These are phyloP conservation scores for Termitomyces heimii DNA, from an alignment of 768 basidiomycete genomes.

Conservation along the genomic window DNA sequence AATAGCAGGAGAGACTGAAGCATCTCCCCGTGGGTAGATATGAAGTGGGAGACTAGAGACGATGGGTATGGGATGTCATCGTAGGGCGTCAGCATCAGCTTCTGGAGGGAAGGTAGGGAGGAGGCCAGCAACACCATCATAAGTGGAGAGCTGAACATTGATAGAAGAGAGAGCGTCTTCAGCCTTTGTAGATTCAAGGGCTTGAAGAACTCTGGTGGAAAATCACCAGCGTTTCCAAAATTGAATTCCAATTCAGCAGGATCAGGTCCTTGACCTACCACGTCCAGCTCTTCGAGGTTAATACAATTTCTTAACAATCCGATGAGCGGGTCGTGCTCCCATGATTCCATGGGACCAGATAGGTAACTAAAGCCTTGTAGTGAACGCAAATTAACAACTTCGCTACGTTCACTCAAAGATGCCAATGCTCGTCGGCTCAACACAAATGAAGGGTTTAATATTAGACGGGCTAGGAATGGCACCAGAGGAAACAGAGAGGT, in stretches of 20 bases:
- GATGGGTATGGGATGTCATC: slow-evolving; percentile 57
- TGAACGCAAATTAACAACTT: slow-evolving; percentile 38
- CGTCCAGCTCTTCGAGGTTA: slow-evolving; percentile 57
- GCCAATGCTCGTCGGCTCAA: slow-evolving; percentile 56
- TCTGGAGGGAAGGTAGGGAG: slow-evolving; percentile 54
- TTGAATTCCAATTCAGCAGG: slow-evolving; percentile 39
- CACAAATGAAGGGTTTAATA: slow-evolving; percentile 49
- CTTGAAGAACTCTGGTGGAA: slow-evolving; percentile 26
- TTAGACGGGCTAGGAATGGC: slow-evolving; percentile 54
- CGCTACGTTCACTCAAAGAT: slow-evolving; percentile 48
- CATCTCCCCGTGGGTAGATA: slow-evolving; percentile 48
- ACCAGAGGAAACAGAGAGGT: slow-evolving; percentile 59
- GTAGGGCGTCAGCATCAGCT: slow-evolving; percentile 69
- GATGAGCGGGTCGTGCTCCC: slow-evolving; percentile 52
- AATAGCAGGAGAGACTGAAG: slow-evolving; percentile 61
- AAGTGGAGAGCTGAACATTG: slow-evolving; percentile 62
- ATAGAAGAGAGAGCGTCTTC: slow-evolving; percentile 54
- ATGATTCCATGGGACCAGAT: slow-evolving; percentile 23
- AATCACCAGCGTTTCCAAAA: slow-evolving; percentile 16
- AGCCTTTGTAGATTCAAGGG: slow-evolving; percentile 53
- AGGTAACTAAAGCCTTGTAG: slow-evolving; percentile 55
- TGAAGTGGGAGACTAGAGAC: slow-evolving; percentile 53
- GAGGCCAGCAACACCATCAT: slow-evolving; percentile 54
- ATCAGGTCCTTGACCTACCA: slow-evolving; percentile 56
- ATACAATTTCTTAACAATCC: slow-evolving; percentile 48